phyloP scores from a whole-genome alignment of 768 basidiomycete species.

The Rhizopogon roseolus region DNA sequence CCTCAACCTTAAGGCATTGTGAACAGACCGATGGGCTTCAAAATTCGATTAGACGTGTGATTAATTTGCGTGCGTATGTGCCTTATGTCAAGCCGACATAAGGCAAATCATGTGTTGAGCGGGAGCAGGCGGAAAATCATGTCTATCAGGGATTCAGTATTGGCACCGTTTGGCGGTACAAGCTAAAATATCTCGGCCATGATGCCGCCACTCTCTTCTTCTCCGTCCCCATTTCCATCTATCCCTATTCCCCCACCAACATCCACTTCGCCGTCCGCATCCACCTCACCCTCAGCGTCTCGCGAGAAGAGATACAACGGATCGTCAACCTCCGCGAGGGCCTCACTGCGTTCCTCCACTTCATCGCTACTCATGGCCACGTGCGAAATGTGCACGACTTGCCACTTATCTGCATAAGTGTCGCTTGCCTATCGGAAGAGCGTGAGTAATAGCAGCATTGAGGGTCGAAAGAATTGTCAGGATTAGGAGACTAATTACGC shows the following conservation, averaged over 20 bases:
- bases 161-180: too few relatives aligned
- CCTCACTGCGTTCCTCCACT: slow-evolving; percentile 72
- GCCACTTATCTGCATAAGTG: slow-evolving; percentile 77
- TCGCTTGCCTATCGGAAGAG: slow-evolving; percentile 50
- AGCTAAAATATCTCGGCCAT: slow-evolving; percentile 29
- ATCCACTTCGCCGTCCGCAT: slow-evolving; percentile 57
- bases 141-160: too few relatives aligned
- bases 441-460: not conserved
- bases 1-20: too few relatives aligned
- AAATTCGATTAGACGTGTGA: too few relatives aligned
- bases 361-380: slow-evolving; percentile 70
- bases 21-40: too few relatives aligned
- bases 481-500: slow-evolving; percentile 19
- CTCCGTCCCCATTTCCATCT: slow-evolving; percentile 49
- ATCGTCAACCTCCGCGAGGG: slow-evolving; percentile 72
- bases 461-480: not conserved
- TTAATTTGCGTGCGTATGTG: too few relatives aligned
- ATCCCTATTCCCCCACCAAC: slow-evolving; percentile 30
- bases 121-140: too few relatives aligned
- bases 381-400: slow-evolving; percentile 71
- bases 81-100: too few relatives aligned
- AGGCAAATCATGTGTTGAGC: too few relatives aligned
- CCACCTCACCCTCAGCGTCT: slow-evolving; percentile 50
- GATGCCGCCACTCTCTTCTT: slow-evolving; percentile 12
- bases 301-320: slow-evolving; percentile 48